Conservation (phyloP, 2,329 filamentous ascomycete species). For the Microdochium nivale region DNA sequence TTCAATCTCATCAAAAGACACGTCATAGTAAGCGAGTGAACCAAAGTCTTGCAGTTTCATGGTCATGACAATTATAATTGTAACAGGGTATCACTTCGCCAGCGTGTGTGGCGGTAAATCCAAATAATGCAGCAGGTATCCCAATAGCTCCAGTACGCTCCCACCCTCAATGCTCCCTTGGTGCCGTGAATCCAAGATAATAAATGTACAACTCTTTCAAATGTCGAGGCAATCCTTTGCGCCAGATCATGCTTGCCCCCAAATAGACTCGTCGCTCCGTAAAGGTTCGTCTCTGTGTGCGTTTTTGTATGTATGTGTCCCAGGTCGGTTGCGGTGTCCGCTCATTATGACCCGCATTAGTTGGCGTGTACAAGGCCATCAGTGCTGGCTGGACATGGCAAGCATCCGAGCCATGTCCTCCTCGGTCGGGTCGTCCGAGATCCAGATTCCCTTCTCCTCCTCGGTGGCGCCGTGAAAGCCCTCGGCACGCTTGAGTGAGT, state of each 20-base stretch:
- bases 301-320: background rate
- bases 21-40: background rate
- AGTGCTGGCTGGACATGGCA: slow-evolving; percentile 26
- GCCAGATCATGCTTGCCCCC: background rate
- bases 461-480: slow-evolving; percentile 72
- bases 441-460: slow-evolving; percentile 81
- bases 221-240: background rate
- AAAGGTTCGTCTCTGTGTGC: background rate
- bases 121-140: background rate
- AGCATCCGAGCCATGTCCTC: slow-evolving; percentile 54
- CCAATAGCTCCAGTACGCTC: background rate
- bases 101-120: slow-evolving; percentile 1
- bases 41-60: background rate
- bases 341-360: background rate
- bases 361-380: background rate
- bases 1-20: background rate
- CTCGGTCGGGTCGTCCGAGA: slow-evolving; percentile 61
- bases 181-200: background rate
- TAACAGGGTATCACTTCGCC: slow-evolving; percentile 7
- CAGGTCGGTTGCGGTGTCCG: background rate
- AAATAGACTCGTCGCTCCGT: background rate
- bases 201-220: background rate
- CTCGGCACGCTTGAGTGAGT: slow-evolving; percentile 81
- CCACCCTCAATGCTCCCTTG: background rate
- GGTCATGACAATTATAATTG: background rate